These are phyloP conservation scores for Chondrus crispus DNA, from an alignment of 23 red algal genomes.

Conservation along the genomic window DNA sequence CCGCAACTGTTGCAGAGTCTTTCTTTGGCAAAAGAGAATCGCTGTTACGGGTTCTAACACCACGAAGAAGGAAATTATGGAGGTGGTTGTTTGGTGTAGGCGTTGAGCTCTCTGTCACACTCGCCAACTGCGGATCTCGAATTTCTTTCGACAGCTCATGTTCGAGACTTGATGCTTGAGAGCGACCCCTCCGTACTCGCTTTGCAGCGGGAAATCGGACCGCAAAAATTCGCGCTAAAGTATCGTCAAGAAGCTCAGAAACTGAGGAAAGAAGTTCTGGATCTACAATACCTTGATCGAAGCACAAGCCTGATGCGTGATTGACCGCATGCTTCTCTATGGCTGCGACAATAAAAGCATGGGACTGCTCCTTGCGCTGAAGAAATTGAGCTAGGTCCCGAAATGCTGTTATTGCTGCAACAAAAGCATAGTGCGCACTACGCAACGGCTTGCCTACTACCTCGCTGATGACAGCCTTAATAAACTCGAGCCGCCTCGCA, in stretches of 20 bases:
- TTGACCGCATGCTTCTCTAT: slow-evolving; percentile 3
- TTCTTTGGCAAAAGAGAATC: not conserved
- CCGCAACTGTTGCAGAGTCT: slow-evolving; percentile 26
- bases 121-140: not conserved
- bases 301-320: not conserved
- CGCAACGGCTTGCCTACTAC: not conserved
- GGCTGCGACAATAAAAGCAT: not conserved
- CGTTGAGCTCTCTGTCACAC: not conserved
- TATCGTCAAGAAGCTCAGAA: not conserved
- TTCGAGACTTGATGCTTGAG: not conserved
- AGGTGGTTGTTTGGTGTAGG: not conserved
- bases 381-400: not conserved
- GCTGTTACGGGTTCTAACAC: not conserved
- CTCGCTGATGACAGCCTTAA: not conserved
- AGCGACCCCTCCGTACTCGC: not conserved
- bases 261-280: not conserved
- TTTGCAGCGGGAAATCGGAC: not conserved
- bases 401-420: not conserved
- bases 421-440: not conserved
- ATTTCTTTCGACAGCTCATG: not conserved
- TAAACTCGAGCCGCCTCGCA: not conserved
- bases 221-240: not conserved
- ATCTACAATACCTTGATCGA: not conserved
- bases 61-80: not conserved
- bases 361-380: not conserved